Base-by-base conservation (phyloP, 768 basidiomycete genomes). In the Lentinula boryana region DNA sequence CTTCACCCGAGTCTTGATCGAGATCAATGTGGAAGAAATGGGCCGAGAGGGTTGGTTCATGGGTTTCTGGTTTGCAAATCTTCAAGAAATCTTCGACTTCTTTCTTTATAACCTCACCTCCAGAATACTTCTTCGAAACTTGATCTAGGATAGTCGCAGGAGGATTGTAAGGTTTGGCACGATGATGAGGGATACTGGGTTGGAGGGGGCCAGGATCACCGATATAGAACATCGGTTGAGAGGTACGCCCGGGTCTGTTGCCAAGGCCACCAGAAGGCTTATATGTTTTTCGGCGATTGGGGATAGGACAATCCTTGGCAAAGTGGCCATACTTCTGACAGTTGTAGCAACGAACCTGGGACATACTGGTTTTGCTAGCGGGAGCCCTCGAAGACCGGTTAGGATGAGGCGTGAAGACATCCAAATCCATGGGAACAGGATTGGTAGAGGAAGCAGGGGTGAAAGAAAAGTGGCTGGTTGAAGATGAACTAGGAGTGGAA, bases 321-420 rank as follows among this genome's bases (percentile, higher is more conserved):
- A 55, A 62, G 55, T 64, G 63, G 8, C 63, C 63, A 6, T 48
- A 5, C 27, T 52, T 46, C 54, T 62, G 60, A 41, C 63, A 64
- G 31, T 64, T 62, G 38, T 46, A 64, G 36, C 63, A 64, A 40
- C 38, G 61, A 3, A 64, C 31, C 31, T 23, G 60, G 6, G 38
- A 23, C 54, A 36, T 60, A 38, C 62, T 58, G 16, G 6, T 18
- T 36, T 12, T 46, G 1, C 2, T 16, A 27, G 60, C n/a, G 36
- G n/a, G 23, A 23, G 23, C 23, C 23, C 23, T 23, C 2, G 23
- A 23, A 23, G 23, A 23, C 23, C 23, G 2, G 23, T 23, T 23
- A 23, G 2, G 23, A 23, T 21, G n/a, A 5, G 9, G 7, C 23
- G 59, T 5, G 27, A 62, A 49, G n/a, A 10, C 38, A 58, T 58